phyloP scores from a whole-genome alignment of 2,329 filamentous ascomycete species.

The Penicillium sp. region DNA sequence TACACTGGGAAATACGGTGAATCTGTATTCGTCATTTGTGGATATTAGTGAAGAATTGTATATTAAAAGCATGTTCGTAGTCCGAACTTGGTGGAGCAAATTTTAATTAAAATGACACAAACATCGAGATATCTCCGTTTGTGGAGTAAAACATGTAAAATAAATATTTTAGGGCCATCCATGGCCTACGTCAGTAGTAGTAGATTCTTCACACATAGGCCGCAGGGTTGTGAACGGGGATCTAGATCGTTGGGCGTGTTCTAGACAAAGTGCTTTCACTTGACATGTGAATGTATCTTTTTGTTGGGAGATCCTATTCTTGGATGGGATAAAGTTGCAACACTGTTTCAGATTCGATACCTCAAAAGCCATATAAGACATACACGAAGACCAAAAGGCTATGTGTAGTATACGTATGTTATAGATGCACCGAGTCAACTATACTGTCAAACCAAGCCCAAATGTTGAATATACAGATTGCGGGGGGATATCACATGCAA shows the following conservation, averaged over 20 bases:
- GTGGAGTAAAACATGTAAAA: background rate
- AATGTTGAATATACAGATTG: background rate
- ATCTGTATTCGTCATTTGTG: background rate
- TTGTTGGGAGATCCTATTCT: background rate
- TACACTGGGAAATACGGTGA: background rate
- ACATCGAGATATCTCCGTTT: background rate
- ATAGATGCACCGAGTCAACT: background rate
- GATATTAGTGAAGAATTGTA: background rate
- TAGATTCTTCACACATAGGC: background rate
- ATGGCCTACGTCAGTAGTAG: background rate
- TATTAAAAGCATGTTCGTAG: background rate
- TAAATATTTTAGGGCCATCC: background rate
- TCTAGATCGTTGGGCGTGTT: background rate
- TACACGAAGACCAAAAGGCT: background rate
- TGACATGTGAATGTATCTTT: background rate
- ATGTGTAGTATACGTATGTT: background rate
- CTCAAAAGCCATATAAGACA: background rate
- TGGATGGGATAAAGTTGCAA: background rate
- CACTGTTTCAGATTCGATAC: background rate
- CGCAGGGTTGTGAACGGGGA: background rate
- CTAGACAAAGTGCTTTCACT: background rate
- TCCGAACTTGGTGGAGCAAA: background rate
- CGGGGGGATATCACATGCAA: slow-evolving; percentile 7
- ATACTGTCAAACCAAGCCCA: background rate
- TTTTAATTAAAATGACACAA: background rate